Evolutionary conservation across 495 filamentous ascomycete genomes (phyloP).

Genomic region (Aspergillus ostianus): DNA sequence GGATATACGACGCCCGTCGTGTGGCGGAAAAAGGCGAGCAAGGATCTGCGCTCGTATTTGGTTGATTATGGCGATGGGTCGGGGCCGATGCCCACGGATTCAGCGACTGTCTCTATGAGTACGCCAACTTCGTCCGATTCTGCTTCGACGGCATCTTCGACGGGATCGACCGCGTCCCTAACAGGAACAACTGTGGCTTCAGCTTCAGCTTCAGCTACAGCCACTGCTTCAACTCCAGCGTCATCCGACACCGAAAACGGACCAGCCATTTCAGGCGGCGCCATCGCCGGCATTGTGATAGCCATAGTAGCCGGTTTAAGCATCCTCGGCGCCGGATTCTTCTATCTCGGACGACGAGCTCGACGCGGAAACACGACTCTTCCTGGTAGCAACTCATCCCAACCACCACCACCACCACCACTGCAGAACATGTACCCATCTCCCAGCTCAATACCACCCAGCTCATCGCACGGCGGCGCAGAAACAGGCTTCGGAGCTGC

Average conservation of each 20-base stretch:
- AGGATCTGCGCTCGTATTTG: constrained; percentile 2
- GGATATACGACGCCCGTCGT: background rate
- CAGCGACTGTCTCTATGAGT: background rate
- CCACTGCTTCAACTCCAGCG: background rate
- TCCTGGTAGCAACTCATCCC: background rate
- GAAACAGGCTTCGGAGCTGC: background rate
- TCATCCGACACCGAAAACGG: background rate
- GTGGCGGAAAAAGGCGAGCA: constrained; percentile 3
- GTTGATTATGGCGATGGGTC: background rate
- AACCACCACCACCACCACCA: background rate
- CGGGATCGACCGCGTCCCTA: background rate
- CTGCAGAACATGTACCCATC: background rate
- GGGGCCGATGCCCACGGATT: background rate
- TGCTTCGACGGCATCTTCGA: background rate
- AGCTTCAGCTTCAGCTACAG: background rate
- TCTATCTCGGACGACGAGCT: background rate
- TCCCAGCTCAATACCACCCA: background rate
- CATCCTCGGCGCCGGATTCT: background rate
- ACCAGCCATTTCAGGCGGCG: background rate
- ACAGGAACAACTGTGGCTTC: background rate
- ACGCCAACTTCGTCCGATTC: background rate
- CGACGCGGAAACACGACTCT: background rate
- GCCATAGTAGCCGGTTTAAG: background rate
- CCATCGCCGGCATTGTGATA: constrained; percentile 1
- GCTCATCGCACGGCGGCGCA: background rate